Conservation (phyloP, 257 asterid genomes). For the Verbena officinalis region DNA sequence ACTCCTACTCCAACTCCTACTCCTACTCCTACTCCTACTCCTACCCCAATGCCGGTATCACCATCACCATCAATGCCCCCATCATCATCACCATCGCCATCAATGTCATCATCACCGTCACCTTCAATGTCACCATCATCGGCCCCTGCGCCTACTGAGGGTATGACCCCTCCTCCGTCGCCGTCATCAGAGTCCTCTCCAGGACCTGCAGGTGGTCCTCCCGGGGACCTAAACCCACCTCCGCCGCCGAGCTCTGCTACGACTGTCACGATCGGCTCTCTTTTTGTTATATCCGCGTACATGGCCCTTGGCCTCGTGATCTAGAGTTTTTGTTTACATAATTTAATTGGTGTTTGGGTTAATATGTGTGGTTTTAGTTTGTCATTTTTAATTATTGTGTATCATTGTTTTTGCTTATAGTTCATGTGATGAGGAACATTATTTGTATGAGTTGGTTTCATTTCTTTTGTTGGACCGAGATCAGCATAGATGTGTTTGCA, state of each 20-base stretch:
- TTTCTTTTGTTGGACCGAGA: constrained; percentile 20
- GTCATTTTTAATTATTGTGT: too few species aligned
- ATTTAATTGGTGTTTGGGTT: constrained; percentile 11
- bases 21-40: constrained; percentile 11
- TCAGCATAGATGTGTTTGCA: constrained; percentile 13
- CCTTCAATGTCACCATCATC: constrained; percentile 20
- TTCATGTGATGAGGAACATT: constrained; percentile 29
- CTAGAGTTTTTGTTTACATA: constrained; percentile 30
- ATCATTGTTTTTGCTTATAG: constrained; percentile 17
- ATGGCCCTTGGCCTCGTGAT: constrained; percentile 34
- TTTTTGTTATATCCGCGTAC: constrained; percentile 28
- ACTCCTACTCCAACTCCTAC: constrained; percentile 24
- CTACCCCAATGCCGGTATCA: constrained; percentile 23
- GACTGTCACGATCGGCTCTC: not conserved
- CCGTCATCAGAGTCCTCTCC: constrained; percentile 1
- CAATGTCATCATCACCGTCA: constrained; percentile 22
- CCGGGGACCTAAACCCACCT: constrained; percentile 28
- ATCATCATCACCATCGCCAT: constrained; percentile 4
- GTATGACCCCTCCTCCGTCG: constrained; percentile 28
- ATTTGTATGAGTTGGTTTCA: constrained; percentile 7
- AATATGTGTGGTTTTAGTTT: too few species aligned
- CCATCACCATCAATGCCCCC: constrained; percentile 16
- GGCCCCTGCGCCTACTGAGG: constrained; percentile 30
- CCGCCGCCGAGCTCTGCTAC: constrained; percentile 45
- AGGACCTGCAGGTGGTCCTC: not conserved